These are phyloP conservation scores for Elsinoe fawcettii DNA, from an alignment of 2,329 filamentous ascomycete genomes.

Conservation along the genomic window DNA sequence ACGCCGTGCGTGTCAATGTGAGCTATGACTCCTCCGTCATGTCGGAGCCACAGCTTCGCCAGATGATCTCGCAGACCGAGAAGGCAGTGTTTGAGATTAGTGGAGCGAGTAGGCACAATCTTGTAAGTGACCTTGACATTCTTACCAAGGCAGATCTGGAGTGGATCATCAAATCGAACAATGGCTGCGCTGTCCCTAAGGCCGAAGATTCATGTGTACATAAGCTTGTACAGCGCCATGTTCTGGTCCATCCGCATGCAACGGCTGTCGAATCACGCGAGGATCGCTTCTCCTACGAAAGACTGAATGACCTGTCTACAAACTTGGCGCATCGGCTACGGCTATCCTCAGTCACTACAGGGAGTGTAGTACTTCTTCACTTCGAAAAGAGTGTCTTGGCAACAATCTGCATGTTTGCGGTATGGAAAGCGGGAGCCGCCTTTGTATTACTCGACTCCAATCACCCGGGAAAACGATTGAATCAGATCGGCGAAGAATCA, in stretches of 20 bases:
- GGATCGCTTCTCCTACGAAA: neutral
- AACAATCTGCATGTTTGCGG: constrained; percentile 30
- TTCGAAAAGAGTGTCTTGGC: constrained; percentile 33
- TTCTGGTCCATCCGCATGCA: neutral
- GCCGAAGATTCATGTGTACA: constrained; percentile 9
- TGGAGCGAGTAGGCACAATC: neutral
- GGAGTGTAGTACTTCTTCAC: constrained; percentile 27
- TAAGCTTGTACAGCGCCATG: constrained; percentile 8
- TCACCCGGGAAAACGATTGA: neutral
- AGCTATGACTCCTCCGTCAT: neutral
- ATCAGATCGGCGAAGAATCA: neutral
- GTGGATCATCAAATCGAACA: neutral
- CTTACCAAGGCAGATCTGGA: neutral
- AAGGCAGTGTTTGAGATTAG: neutral
- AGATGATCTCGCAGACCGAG: neutral
- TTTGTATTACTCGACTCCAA: constrained; percentile 23
- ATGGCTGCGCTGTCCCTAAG: neutral
- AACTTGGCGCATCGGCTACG: constrained; percentile 1
- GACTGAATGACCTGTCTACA: neutral
- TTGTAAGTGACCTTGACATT: neutral
- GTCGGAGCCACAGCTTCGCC: neutral
- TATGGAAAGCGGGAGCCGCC: constrained; percentile 32
- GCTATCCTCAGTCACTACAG: neutral
- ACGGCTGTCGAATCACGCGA: constrained; percentile 11
- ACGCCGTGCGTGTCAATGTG: neutral